Conservation (phyloP, 2,329 filamentous ascomycete genomes). For the Penicillium polonicum region DNA sequence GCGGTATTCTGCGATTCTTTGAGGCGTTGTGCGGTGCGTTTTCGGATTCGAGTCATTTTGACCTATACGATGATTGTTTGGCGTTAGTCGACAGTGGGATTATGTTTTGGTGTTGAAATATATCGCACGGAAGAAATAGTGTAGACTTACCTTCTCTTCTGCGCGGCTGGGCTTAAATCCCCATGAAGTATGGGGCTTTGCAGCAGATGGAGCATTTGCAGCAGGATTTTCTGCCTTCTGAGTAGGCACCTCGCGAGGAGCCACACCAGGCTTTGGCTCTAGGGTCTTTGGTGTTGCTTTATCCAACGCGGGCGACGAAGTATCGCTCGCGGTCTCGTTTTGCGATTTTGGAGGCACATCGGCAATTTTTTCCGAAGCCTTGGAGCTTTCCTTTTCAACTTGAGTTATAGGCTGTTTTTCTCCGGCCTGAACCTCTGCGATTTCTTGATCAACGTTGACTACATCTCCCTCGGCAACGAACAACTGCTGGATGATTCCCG, state of each 20-base stretch:
- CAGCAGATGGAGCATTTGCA: no score
- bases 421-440: neutral
- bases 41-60: slow-evolving; percentile 96
- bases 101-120: neutral
- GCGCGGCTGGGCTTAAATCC: no score
- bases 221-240: no score
- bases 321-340: no score
- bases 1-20: slow-evolving; percentile 98
- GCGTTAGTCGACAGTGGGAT: neutral
- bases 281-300: no score
- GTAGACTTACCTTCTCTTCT: no score
- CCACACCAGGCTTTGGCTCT: no score
- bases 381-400: neutral
- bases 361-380: neutral
- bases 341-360: no score
- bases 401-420: neutral
- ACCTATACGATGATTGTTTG: slow-evolving; percentile 54
- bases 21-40: slow-evolving; percentile 88
- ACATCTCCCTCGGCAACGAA: neutral
- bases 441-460: neutral
- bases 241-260: no score
- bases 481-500: neutral
- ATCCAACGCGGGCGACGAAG: no score
- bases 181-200: no score
- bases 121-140: no score